Evolutionary conservation across 2,329 filamentous ascomycete species (phyloP).

Genomic region (Lasiodiplodia hormozganensis): DNA sequence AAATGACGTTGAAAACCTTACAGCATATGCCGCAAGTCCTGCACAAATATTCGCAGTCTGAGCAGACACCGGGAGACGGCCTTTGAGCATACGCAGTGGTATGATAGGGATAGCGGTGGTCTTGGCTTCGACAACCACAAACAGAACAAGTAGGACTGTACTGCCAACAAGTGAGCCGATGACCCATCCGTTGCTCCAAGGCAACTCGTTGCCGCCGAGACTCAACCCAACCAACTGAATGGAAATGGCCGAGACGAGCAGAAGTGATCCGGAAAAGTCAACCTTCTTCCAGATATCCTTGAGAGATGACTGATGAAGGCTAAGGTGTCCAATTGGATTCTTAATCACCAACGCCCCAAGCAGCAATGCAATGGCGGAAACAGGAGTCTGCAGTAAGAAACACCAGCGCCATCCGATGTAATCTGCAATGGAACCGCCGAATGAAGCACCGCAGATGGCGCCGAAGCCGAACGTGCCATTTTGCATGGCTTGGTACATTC

Average conservation of each 20-base stretch:
- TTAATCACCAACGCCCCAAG: slow-evolving; percentile 62
- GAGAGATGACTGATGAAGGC: slow-evolving; percentile 37
- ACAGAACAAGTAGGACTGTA: slow-evolving; percentile 45
- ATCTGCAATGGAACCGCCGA: slow-evolving; percentile 54
- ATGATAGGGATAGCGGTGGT: slow-evolving; percentile 54
- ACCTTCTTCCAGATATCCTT: slow-evolving; percentile 58
- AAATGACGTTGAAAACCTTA: slow-evolving; percentile 43
- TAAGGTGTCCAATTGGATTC: slow-evolving; percentile 50
- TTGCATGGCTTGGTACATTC: slow-evolving; percentile 67
- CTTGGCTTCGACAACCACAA: slow-evolving; percentile 49
- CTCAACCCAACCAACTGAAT: slow-evolving; percentile 58
- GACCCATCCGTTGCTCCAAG: slow-evolving; percentile 53
- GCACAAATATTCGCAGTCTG: slow-evolving; percentile 67
- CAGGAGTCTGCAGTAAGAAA: slow-evolving; percentile 67
- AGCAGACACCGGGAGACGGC: slow-evolving; percentile 60
- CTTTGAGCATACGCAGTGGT: slow-evolving; percentile 60
- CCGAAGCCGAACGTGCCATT: slow-evolving; percentile 69
- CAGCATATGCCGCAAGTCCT: slow-evolving; percentile 68
- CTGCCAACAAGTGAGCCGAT: slow-evolving; percentile 48
- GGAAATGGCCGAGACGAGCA: slow-evolving; percentile 66
- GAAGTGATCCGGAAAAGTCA: slow-evolving; percentile 63
- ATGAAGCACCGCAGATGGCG: slow-evolving; percentile 61
- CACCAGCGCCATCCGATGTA: slow-evolving; percentile 56
- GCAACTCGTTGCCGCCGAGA: slow-evolving; percentile 54
- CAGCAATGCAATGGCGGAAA: slow-evolving; percentile 62